Conservation (phyloP, 176 grass and related monocot genomes). For the Aegilops speltoides region DNA sequence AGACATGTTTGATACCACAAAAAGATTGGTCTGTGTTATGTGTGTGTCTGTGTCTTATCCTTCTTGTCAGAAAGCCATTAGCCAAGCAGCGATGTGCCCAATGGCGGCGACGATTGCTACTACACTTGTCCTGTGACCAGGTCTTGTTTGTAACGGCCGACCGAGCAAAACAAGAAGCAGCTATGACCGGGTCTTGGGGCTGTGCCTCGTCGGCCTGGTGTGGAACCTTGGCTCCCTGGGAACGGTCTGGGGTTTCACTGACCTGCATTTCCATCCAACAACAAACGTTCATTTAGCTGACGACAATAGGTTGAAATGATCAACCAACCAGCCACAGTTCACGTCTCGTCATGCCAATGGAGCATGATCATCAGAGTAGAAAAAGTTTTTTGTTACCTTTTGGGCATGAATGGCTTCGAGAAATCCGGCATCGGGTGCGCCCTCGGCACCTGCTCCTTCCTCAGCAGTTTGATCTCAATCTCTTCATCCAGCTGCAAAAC, state of each 20-base stretch:
- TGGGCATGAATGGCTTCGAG: slow-evolving; percentile 68
- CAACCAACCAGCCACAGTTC: background rate
- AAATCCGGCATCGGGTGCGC: slow-evolving; percentile 87
- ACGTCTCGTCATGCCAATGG: background rate
- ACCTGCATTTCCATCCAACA: slow-evolving; percentile 44
- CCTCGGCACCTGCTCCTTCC: slow-evolving; percentile 66
- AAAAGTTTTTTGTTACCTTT: slow-evolving; percentile 36
- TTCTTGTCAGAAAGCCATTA: background rate
- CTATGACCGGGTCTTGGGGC: slow-evolving; percentile 30
- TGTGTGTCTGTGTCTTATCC: background rate
- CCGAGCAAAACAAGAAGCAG: background rate
- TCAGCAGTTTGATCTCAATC: slow-evolving; percentile 66
- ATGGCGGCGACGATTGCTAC: background rate
- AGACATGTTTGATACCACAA: background rate
- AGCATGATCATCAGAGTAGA: background rate
- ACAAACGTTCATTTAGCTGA: background rate
- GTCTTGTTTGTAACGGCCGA: background rate
- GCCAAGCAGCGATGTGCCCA: background rate
- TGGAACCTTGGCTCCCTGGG: slow-evolving; percentile 84
- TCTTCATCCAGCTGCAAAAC: slow-evolving; percentile 57
- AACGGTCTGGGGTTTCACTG: slow-evolving; percentile 47
- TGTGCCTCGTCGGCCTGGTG: slow-evolving; percentile 30
- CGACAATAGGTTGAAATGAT: background rate
- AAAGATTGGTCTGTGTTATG: background rate
- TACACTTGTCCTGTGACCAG: background rate